Base-by-base conservation (phyloP, 305 asterid species). In the Fraxinus ornus region DNA sequence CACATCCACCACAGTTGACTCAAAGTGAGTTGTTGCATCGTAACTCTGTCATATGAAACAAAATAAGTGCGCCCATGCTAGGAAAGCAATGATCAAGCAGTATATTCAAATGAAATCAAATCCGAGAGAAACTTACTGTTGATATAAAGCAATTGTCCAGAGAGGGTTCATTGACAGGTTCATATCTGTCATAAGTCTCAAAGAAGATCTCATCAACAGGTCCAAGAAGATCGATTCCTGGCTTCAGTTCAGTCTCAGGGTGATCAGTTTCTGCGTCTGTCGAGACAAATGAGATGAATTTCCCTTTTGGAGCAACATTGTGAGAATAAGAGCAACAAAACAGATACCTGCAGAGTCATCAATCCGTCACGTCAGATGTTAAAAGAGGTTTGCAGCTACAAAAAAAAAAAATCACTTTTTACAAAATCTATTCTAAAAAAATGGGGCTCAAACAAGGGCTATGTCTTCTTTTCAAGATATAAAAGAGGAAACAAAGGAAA, bases 271-370 rank as follows among this genome's bases (percentile, higher is more conserved):
- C 99, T 5, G 99, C 98, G 80, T 94, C 99, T 0, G 99, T 90
- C 7, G 99, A 94, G 85, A 96, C 99, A 83, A 96, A 94, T 55
- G 98, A 98, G 76, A 96, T 93, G 86, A 83, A 96, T 85, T 96
- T 96, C 83, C 98, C 99, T 90, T 94, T 92, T 2, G 99, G 99
- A 37, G 99, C 99, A 87, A 96, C 99, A 86, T 96, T 94, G 91
- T 96, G 99, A 80, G 99, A 88, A 83, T 94, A 96, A 36, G 99
- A 96, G 89, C 98, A 94, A 81, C 99, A 96, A 78, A 96, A 96
- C 81, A 96, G 86, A 84, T 96, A 96, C 99, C 99, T 96, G 87
- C 77, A 80, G 47, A 82, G 62, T 60, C 76, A 86, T 84, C 30
- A 82, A 72, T 28, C 72, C 75, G 32, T 64, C 70, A 77, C 39